These are phyloP conservation scores for Cryomyces minteri DNA, from an alignment of 495 filamentous ascomycete genomes.

Conservation along the genomic window DNA sequence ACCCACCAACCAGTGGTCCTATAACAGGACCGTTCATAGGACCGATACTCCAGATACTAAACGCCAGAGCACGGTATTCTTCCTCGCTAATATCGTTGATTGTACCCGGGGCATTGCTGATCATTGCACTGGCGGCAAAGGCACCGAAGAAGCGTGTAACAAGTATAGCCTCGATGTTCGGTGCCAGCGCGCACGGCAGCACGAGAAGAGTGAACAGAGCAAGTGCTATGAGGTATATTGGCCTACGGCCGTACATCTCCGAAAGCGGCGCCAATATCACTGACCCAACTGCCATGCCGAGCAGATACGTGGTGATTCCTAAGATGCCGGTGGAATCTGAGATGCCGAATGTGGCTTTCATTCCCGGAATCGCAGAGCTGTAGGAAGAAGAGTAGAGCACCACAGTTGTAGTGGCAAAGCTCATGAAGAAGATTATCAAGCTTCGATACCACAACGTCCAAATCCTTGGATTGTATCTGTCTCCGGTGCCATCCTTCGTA, in stretches of 20 bases:
- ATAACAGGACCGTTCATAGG: constrained; percentile 48
- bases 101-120: constrained; percentile 67
- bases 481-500: constrained; percentile 12
- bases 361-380: constrained; percentile 44
- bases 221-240: constrained; percentile 49
- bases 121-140: constrained; percentile 58
- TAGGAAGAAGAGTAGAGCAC: constrained; percentile 81
- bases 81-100: constrained; percentile 60
- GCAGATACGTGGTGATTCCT: constrained; percentile 61
- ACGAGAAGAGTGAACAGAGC: constrained; percentile 44
- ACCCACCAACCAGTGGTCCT: constrained; percentile 54
- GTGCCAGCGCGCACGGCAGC: constrained; percentile 52
- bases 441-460: constrained; percentile 54
- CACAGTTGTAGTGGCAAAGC: constrained; percentile 54
- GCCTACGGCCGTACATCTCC: constrained; percentile 63
- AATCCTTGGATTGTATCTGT: constrained; percentile 55
- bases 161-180: constrained; percentile 43
- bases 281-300: constrained; percentile 55
- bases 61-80: constrained; percentile 48
- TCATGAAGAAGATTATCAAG: constrained; percentile 42
- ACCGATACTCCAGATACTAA: constrained; percentile 60
- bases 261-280: constrained; percentile 58
- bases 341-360: constrained; percentile 47
- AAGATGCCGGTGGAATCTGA: constrained; percentile 43
- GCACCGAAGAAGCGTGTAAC: constrained; percentile 60